A percentile compares a stretch with the other conserved stretches of the same genome.
Conservation (phyloP, 768 basidiomycete genomes). For the Mycena metata region DNA sequence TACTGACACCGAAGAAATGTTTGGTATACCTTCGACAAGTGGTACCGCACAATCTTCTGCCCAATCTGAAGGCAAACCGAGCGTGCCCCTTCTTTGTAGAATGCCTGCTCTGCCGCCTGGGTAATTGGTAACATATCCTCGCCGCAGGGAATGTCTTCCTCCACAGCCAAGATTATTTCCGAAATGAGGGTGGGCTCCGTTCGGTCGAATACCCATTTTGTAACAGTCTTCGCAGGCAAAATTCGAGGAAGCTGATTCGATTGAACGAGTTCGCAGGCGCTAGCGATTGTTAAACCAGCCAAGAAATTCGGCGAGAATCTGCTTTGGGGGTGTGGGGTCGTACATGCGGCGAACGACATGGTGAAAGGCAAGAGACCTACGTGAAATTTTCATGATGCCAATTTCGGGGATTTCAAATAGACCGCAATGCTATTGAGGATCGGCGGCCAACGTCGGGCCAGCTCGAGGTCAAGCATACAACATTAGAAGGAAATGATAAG, state of each 20-base stretch:
- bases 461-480: no score
- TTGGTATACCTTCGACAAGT: slow-evolving; percentile 13
- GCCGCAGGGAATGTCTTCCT: no score
- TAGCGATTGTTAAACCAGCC: no score
- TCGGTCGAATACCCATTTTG: no score
- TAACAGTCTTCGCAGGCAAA: background rate
- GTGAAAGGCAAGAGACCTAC: background rate
- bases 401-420: background rate
- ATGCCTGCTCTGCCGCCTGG: background rate
- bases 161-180: no score
- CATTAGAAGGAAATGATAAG: no score
- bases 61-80: background rate
- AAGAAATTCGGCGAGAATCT: background rate
- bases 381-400: no score
- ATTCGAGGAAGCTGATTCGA: background rate
- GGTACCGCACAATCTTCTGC: background rate
- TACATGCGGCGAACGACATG: slow-evolving; percentile 11
- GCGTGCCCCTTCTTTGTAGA: background rate
- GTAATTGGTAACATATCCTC: slow-evolving; percentile 4
- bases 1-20: no score
- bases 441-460: no score
- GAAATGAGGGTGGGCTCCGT: no score
- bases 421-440: background rate
- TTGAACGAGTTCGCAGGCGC: background rate
- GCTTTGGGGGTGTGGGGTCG: background rate